phyloP scores from a whole-genome alignment of 768 basidiomycete species.

The Lanmaoa pseudosensibilis region DNA sequence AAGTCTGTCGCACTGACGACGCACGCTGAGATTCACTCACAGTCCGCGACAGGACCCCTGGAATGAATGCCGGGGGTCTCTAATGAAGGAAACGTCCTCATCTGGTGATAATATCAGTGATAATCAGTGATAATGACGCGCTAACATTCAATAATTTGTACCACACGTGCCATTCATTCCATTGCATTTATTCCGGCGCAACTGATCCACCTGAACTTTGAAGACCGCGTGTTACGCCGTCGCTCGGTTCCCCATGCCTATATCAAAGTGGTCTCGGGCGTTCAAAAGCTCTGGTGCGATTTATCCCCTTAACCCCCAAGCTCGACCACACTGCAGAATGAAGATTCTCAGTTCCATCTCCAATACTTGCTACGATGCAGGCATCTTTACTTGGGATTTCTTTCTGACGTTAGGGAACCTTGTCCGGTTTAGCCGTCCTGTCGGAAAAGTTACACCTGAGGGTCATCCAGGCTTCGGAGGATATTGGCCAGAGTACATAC shows the following conservation, averaged over 20 bases:
- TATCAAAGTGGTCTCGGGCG: constrained; percentile 1
- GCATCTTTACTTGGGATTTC: constrained; percentile 12
- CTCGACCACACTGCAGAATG: constrained; percentile 8
- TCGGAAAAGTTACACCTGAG: constrained; percentile 52
- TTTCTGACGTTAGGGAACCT: constrained; percentile 17
- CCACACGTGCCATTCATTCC: background rate
- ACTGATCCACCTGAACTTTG: background rate
- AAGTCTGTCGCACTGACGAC: constrained; percentile 42
- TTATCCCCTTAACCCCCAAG: background rate
- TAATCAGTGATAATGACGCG: too few species aligned
- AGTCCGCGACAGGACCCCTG: constrained; percentile 60
- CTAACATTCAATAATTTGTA: too few species aligned
- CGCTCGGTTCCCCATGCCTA: background rate
- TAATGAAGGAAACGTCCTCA: constrained; percentile 71
- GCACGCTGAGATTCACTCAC: background rate
- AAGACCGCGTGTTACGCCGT: background rate
- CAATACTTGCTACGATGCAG: background rate
- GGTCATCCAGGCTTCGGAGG: constrained; percentile 58
- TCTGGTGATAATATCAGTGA: too few species aligned
- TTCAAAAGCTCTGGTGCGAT: background rate
- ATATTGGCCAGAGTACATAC: constrained; percentile 64
- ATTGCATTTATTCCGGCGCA: background rate
- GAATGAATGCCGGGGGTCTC: constrained; percentile 70
- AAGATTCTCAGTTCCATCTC: constrained; percentile 3
- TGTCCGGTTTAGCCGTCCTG: constrained; percentile 29